These are phyloP conservation scores for Vinca minor DNA, from an alignment of 257 asterid genomes.

Conservation along the genomic window DNA sequence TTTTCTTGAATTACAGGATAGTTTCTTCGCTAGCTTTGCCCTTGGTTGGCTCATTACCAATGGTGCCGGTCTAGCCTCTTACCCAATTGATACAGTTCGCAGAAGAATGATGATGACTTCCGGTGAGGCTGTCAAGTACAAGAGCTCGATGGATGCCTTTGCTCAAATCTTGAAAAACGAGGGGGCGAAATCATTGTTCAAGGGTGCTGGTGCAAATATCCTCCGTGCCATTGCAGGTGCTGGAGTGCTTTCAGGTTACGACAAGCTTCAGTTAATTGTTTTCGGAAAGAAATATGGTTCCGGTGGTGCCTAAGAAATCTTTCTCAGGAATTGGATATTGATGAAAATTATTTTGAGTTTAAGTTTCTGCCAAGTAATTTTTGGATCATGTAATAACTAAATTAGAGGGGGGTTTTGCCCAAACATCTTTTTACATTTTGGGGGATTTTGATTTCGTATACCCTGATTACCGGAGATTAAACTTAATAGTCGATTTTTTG, in stretches of 20 bases:
- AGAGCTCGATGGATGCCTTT: conserved; percentile 81
- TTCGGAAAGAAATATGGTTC: conserved; percentile 89
- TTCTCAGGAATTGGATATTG: conserved; percentile 35
- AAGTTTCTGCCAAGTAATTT: neutral
- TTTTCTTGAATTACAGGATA: conserved; percentile 50
- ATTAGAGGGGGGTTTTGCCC: conserved; percentile 20
- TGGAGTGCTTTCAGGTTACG: conserved; percentile 87
- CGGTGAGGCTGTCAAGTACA: conserved; percentile 91
- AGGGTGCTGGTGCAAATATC: conserved; percentile 91
- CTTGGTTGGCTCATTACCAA: conserved; percentile 93
- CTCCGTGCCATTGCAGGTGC: conserved; percentile 94
- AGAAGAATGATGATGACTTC: conserved; percentile 99
- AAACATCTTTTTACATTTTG: neutral
- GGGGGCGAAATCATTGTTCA: conserved; percentile 73
- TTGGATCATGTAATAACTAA: conserved; percentile 12
- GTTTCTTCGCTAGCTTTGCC: conserved; percentile 86
- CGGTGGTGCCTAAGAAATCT: conserved; percentile 55
- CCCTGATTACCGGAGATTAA: neutral
- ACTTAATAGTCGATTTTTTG: neutral
- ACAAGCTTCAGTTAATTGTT: conserved; percentile 79
- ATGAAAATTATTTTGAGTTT: conserved; percentile 48
- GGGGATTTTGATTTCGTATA: conserved; percentile 13
- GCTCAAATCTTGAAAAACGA: conserved; percentile 67
- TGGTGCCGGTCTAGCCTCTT: conserved; percentile 90
- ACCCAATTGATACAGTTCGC: conserved; percentile 82